These are phyloP conservation scores for Pseudogymnoascus sp. DNA, from an alignment of 2,329 filamentous ascomycete genomes.

Conservation along the genomic window DNA sequence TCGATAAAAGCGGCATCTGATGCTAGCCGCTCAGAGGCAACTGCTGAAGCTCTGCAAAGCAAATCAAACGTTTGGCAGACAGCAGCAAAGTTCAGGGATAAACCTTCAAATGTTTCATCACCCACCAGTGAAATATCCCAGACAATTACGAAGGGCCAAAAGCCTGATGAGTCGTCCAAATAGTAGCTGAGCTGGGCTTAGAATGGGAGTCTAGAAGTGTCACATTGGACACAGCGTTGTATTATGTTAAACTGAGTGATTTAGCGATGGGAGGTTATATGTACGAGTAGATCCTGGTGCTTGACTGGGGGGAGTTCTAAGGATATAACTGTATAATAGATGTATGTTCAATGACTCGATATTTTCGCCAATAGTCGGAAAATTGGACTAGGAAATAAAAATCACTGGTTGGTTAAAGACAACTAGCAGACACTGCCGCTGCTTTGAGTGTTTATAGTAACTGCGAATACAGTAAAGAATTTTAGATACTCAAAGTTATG, in stretches of 20 bases:
- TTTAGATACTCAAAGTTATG: background rate
- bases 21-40: conserved; percentile 15
- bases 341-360: background rate
- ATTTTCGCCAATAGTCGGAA: background rate
- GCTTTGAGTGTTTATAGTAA: background rate
- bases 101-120: background rate
- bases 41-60: conserved; percentile 4
- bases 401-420: background rate
- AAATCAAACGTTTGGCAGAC: background rate
- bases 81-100: background rate
- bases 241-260: background rate
- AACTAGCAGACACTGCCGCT: background rate
- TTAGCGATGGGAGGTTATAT: background rate
- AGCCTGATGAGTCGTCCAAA: background rate
- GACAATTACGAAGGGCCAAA: background rate
- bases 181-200: background rate
- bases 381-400: background rate
- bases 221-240: background rate
- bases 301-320: background rate
- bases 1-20: conserved; percentile 17
- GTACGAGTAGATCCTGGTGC: background rate
- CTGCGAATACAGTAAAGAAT: background rate
- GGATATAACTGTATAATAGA: background rate
- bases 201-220: background rate
- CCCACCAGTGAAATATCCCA: background rate